These are phyloP conservation scores for Phialocephala sp. DNA, from an alignment of 2,329 filamentous ascomycete genomes.

Conservation along the genomic window DNA sequence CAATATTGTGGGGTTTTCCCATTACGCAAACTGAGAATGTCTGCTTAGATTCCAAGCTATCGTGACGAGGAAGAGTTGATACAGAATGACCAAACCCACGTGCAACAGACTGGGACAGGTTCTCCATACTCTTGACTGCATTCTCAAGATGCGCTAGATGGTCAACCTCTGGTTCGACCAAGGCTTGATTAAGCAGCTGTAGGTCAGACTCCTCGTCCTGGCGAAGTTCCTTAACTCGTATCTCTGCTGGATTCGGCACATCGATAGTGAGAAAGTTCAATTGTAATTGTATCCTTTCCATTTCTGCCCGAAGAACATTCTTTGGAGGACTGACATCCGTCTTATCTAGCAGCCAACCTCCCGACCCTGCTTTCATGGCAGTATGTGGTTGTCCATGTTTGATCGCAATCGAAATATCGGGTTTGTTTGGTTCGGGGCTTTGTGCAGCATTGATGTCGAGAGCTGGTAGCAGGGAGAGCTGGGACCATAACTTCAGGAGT, in stretches of 20 bases:
- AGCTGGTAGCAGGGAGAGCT: slow-evolving; percentile 27
- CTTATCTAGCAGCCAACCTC: slow-evolving; percentile 24
- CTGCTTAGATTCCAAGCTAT: neutral
- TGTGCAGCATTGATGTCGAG: slow-evolving; percentile 18
- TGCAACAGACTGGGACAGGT: neutral
- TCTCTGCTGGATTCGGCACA: neutral
- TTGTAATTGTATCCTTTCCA: slow-evolving; percentile 34
- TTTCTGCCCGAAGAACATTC: slow-evolving; percentile 24
- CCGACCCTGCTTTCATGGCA: neutral
- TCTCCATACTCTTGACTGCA: slow-evolving; percentile 3
- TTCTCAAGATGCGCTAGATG: neutral
- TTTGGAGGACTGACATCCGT: slow-evolving; percentile 31
- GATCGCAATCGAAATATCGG: slow-evolving; percentile 31
- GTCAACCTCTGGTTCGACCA: neutral
- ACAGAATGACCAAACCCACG: neutral
- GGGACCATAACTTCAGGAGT: slow-evolving; percentile 17
- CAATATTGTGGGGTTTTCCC: neutral
- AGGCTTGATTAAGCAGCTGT: slow-evolving; percentile 12
- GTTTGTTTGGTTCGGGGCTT: neutral
- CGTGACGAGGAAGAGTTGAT: neutral
- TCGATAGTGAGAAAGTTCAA: slow-evolving; percentile 29
- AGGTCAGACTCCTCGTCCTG: neutral
- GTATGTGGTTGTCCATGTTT: slow-evolving; percentile 22
- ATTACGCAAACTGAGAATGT: neutral
- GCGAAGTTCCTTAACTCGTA: neutral